Percentiles rank a stretch among this genome's conserved stretches.
phyloP scores from a whole-genome alignment of 805 yeast genomes.

The Kuraishia floccosa region DNA sequence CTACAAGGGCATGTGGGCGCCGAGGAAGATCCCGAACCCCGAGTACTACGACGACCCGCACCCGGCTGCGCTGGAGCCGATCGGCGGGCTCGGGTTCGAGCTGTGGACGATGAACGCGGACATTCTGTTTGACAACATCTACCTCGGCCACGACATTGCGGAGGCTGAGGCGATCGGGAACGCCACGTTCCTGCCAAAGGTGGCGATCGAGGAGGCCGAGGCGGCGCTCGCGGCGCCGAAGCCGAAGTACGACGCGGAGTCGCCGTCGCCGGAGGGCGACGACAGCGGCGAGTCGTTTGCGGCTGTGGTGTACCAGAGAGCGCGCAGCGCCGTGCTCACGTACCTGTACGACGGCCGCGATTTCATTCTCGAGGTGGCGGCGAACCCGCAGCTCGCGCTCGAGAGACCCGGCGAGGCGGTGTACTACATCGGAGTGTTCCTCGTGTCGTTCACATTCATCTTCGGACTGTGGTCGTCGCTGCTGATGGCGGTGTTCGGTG shows the following conservation, averaged over 20 bases:
- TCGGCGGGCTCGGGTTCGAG: constrained; percentile 82
- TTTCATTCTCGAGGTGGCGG: constrained; percentile 25
- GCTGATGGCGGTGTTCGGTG: constrained; percentile 24
- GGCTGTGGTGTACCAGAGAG: constrained; percentile 7
- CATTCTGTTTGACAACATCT: constrained; percentile 72
- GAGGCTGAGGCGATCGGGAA: constrained; percentile 86
- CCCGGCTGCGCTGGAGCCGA: constrained; percentile 53
- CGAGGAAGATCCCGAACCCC: constrained; percentile 59
- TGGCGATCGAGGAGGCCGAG: constrained; percentile 33
- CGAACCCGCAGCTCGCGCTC: constrained; percentile 32
- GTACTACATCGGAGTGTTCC: constrained; percentile 29
- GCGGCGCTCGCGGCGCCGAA: constrained; percentile 29
- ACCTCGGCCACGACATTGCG: constrained; percentile 70
- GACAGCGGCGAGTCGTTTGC: constrained; percentile 6
- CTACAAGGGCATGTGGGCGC: constrained; percentile 72
- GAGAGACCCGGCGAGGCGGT: constrained; percentile 40
- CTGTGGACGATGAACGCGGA: constrained; percentile 78
- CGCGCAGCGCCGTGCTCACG: too few species aligned
- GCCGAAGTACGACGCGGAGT: constrained; percentile 25
- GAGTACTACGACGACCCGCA: constrained; percentile 43
- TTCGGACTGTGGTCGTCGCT: constrained; percentile 31
- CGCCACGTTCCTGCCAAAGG: constrained; percentile 50
- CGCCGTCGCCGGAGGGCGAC: constrained; percentile 22
- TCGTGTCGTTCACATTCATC: constrained; percentile 25
- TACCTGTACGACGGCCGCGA: constrained; percentile 16